Percentiles rank a stretch among this genome's conserved stretches.
Evolutionary conservation across 1,284 basidiomycete genomes (phyloP).

Genomic region (Trametes polyzona): DNA sequence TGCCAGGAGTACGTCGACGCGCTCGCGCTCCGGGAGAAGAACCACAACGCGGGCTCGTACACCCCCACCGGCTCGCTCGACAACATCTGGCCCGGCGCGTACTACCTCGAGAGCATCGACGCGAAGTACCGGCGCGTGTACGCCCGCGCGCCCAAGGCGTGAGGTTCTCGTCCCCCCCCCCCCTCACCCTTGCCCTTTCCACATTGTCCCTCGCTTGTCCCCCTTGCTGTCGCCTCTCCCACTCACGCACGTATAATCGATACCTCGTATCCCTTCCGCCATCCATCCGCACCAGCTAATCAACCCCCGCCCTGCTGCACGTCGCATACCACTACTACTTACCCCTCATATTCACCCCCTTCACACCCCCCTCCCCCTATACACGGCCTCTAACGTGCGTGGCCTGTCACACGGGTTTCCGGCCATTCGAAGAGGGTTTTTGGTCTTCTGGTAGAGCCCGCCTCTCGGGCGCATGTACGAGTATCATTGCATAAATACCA

Average conservation of each 20-base stretch:
- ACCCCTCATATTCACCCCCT: neutral
- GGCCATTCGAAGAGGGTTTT: neutral
- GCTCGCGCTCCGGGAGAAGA: conserved; percentile 89
- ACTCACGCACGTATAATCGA: conserved; percentile 1
- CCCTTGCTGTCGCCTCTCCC: neutral
- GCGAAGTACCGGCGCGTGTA: conserved; percentile 94
- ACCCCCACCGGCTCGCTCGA: conserved; percentile 85
- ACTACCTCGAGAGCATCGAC: conserved; percentile 94
- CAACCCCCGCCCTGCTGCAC: neutral
- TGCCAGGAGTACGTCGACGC: conserved; percentile 85
- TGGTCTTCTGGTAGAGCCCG: conserved; percentile 5
- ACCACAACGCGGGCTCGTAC: conserved; percentile 92
- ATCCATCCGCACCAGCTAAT: conserved; percentile 6
- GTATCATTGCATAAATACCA: conserved; percentile 12
- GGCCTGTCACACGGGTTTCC: neutral
- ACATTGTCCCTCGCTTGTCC: neutral
- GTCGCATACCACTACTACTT: conserved; percentile 10
- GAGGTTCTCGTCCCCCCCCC: neutral
- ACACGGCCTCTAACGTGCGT: neutral
- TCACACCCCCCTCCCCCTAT: neutral
- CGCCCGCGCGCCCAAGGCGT: conserved; percentile 37
- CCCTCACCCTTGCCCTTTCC: neutral
- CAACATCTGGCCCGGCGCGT: conserved; percentile 93
- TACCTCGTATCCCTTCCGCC: conserved; percentile 1
- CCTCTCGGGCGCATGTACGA: conserved; percentile 10